Base-by-base conservation (phyloP, 148 eudicot genomes). In the Fagopyrum tataricum region DNA sequence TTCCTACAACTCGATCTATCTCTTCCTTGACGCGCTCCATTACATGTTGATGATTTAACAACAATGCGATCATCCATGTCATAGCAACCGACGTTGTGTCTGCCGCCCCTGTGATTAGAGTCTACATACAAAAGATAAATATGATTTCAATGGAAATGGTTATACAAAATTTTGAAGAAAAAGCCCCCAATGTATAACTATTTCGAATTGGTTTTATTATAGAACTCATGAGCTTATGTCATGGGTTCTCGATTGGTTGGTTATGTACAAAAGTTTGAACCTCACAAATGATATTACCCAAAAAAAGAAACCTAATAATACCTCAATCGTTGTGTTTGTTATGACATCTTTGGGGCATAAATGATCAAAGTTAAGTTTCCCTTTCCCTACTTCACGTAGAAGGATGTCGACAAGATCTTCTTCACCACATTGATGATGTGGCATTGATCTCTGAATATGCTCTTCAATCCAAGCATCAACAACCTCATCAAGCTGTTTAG, bases 21-120 rank as follows among this genome's bases (percentile, higher is more conserved):
- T 66, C 70, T n/a, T 66, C 9, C 23, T 67, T 39, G 71, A 21
- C 71, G 20, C 24, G 4, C 71, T 67, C 47, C 44, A 67, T 39
- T 2, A 4, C 24, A 8, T 39, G 44, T 5, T 44, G 71, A 39
- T 67, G 44, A 20, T 67, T 67, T 17, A 67, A 10, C 24, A 67
- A 42, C 12, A 67, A 15, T 0, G 71, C 1, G 37, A 40, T 14
- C 7, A n/a, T 18, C 71, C 71, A 67, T 67, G 71, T 67, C 47
- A 67, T 14, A 8, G 71, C 47, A 39, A 67, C 24, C 11, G 46
- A 14, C 9, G 71, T 39, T 21, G 71, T 67, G 47, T 67, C 71
- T 15, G 20, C 11, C 2, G 44, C 71, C 13, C 44, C 46, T 4
- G 14, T 7, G 2, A 67, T 39, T 43, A 67, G 7, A 43, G 46